Evolutionary conservation across 2,329 filamentous ascomycete genomes (phyloP).

Genomic region (Cladosporium velox): DNA sequence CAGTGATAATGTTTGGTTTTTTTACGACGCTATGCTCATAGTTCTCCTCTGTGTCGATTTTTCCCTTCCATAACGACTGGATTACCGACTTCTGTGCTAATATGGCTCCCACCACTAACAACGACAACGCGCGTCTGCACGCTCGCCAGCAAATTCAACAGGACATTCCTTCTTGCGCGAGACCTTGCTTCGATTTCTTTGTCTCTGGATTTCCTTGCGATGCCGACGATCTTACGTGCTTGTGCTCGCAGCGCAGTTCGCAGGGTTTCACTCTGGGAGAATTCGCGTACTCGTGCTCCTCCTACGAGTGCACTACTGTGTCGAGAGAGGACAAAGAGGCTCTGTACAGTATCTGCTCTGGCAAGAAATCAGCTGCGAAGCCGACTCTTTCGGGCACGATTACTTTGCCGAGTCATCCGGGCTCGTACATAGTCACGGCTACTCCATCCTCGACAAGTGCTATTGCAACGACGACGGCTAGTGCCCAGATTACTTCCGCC

Average conservation of each 20-base stretch:
- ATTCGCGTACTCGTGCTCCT: conserved; percentile 28
- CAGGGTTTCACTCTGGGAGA: conserved; percentile 38
- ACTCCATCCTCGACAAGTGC: background rate
- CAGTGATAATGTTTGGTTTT: conserved; percentile 19
- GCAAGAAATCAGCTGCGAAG: conserved; percentile 27
- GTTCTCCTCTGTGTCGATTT: conserved; percentile 1
- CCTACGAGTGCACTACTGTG: conserved; percentile 23
- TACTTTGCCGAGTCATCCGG: conserved; percentile 26
- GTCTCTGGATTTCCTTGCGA: conserved; percentile 6
- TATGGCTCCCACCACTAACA: background rate
- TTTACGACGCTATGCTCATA: conserved; percentile 16
- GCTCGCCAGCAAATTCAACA: conserved; percentile 6
- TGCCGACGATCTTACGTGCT: conserved; percentile 30
- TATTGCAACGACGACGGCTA: background rate
- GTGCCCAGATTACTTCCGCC: background rate
- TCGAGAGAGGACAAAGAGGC: conserved; percentile 16
- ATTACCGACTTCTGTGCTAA: conserved; percentile 1
- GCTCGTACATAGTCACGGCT: background rate
- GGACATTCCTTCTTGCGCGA: conserved; percentile 8
- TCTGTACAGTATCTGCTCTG: conserved; percentile 34
- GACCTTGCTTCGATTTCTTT: conserved; percentile 4
- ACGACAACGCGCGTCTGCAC: background rate
- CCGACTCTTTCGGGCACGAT: conserved; percentile 31
- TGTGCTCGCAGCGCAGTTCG: conserved; percentile 37
- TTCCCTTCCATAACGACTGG: background rate